Conservation (phyloP, 352 stramenopile genomes). For the Globisporangium spiculum region DNA sequence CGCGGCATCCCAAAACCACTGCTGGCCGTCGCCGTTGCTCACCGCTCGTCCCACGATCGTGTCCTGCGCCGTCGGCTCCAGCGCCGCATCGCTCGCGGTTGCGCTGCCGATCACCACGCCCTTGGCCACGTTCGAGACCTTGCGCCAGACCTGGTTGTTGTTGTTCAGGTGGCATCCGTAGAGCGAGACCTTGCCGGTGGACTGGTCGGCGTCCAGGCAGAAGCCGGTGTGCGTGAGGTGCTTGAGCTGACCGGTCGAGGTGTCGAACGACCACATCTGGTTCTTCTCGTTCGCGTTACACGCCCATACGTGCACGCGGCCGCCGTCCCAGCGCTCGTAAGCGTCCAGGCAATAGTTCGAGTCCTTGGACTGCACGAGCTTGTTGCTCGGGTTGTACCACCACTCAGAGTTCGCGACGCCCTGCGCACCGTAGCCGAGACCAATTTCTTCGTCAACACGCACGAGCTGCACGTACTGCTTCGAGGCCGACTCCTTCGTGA, state of each 20-base stretch:
- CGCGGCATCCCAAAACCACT: slow-evolving; percentile 51
- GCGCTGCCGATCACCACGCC: slow-evolving; percentile 32
- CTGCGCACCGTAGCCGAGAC: slow-evolving; percentile 21
- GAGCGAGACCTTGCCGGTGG: slow-evolving; percentile 35
- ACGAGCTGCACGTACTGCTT: slow-evolving; percentile 41
- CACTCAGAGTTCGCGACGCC: slow-evolving; percentile 33
- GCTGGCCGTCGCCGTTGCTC: slow-evolving; percentile 22
- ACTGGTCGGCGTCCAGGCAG: slow-evolving; percentile 52
- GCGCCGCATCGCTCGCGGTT: slow-evolving; percentile 20
- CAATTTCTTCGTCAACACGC: slow-evolving; percentile 23
- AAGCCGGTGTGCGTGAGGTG: slow-evolving; percentile 48
- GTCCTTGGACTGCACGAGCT: slow-evolving; percentile 41
- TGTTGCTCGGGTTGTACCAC: slow-evolving; percentile 37
- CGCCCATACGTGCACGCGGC: slow-evolving; percentile 38
- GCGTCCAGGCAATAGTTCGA: slow-evolving; percentile 56
- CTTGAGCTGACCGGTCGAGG: slow-evolving; percentile 37
- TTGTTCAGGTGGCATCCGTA: slow-evolving; percentile 50
- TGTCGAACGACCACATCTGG: slow-evolving; percentile 41
- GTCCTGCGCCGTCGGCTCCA: slow-evolving; percentile 33
- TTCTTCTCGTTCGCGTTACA: slow-evolving; percentile 41
- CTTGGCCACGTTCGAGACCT: slow-evolving; percentile 28
- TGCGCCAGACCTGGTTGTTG: slow-evolving; percentile 58
- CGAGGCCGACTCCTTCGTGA: slow-evolving; percentile 33
- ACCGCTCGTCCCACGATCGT: slow-evolving; percentile 24
- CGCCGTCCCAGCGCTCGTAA: slow-evolving; percentile 53